Conservation (phyloP, 108 stramenopile genomes). For the Parietichytrium sp. region DNA sequence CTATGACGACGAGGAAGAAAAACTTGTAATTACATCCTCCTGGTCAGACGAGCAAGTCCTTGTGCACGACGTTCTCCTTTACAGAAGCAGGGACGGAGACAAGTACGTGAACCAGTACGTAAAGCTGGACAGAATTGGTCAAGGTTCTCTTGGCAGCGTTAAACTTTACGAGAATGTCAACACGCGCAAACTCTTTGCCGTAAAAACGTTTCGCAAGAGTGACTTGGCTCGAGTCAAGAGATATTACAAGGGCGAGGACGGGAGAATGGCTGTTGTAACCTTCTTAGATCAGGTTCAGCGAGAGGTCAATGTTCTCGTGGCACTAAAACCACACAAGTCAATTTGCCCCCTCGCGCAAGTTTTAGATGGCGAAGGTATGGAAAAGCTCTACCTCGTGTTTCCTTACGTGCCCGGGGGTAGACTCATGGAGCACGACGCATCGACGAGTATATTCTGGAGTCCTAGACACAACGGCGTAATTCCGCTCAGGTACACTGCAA, state of each 20-base stretch:
- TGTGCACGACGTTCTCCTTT: background rate
- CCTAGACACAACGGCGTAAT: background rate
- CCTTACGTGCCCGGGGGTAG: background rate
- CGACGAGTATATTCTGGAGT: background rate
- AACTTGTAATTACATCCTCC: no score
- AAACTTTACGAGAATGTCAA: background rate
- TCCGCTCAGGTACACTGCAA: background rate
- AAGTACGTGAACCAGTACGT: background rate
- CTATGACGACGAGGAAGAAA: no score
- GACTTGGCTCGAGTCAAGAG: background rate
- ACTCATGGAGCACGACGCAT: background rate
- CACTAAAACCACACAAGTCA: background rate
- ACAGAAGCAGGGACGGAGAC: background rate
- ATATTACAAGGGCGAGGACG: background rate
- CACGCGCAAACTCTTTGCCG: background rate
- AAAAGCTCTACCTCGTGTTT: conserved; percentile 10
- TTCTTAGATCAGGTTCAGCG: background rate
- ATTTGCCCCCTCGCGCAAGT: background rate
- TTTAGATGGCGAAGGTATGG: background rate
- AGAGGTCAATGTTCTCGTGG: background rate
- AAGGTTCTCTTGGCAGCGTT: background rate
- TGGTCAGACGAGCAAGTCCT: no score
- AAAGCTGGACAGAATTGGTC: background rate
- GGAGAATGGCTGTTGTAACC: background rate
- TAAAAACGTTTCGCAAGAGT: background rate